Conservation (phyloP, 306 rosid genomes). For the Hippophae gyantsensis region DNA sequence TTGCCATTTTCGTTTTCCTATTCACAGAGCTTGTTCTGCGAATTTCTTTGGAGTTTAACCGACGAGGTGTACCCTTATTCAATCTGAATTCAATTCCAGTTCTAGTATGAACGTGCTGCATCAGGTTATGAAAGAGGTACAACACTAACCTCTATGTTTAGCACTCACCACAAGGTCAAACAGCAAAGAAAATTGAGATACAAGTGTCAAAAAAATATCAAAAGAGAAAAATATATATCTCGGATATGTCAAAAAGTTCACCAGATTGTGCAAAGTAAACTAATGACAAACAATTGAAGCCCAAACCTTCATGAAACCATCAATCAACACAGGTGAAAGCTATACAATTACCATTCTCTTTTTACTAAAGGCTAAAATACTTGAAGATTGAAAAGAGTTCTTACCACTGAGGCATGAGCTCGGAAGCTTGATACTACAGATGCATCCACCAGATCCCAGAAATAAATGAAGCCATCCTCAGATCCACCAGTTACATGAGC, state of each 20-base stretch:
- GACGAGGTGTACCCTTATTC: too few species aligned
- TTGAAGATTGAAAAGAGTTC: background rate
- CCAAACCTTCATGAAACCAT: background rate
- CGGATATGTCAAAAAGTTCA: background rate
- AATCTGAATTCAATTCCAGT: too few species aligned
- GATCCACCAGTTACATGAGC: constrained; percentile 88
- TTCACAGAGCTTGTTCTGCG: too few species aligned
- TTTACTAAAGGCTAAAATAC: background rate
- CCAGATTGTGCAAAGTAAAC: background rate
- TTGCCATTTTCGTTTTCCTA: too few species aligned
- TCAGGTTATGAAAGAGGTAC: too few species aligned
- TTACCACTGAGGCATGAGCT: constrained; percentile 89
- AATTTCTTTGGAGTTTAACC: too few species aligned
- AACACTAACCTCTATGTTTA: too few species aligned
- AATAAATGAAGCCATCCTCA: constrained; percentile 77
- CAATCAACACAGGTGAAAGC: background rate
- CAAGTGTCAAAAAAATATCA: too few species aligned
- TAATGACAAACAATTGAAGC: background rate
- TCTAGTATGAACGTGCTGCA: too few species aligned
- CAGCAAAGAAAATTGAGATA: too few species aligned
- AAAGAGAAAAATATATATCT: too few species aligned
- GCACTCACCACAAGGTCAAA: too few species aligned
- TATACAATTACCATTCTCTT: constrained; percentile 7
- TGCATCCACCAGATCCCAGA: constrained; percentile 95
- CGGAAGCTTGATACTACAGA: constrained; percentile 64